A percentile compares a stretch with the other conserved stretches of the same genome.
Conservation (phyloP, 2,329 filamentous ascomycete species). For the Cladosporium sp. region DNA sequence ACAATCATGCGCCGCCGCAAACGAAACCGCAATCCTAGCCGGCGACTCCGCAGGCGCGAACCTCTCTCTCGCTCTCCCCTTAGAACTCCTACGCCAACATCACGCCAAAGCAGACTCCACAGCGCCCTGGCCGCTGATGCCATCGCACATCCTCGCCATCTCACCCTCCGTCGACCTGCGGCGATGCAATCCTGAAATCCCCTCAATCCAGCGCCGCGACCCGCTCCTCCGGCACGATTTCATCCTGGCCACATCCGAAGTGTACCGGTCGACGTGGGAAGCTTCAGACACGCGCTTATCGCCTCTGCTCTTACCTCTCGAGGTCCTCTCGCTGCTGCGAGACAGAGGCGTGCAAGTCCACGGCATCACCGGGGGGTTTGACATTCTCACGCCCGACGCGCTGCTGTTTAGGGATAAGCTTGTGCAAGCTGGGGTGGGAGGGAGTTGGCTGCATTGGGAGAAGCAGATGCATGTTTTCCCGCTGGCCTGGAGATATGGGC, state of each 20-base stretch:
- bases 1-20: slow-evolving; percentile 32
- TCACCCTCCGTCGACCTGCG: slow-evolving; percentile 49
- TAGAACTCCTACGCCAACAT: slow-evolving; percentile 33
- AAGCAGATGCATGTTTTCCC: slow-evolving; percentile 60
- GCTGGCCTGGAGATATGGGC: slow-evolving; percentile 45
- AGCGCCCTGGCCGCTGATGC: slow-evolving; percentile 21
- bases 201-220: slow-evolving; percentile 38
- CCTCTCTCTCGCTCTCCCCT: slow-evolving; percentile 41
- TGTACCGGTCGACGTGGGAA: slow-evolving; percentile 43
- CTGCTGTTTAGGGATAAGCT: slow-evolving; percentile 46
- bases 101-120: not conserved
- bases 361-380: slow-evolving; percentile 50
- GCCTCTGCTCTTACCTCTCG: slow-evolving; percentile 37
- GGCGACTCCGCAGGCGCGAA: slow-evolving; percentile 57
- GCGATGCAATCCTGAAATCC: slow-evolving; percentile 43
- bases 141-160: slow-evolving; percentile 41
- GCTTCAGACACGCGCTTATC: slow-evolving; percentile 46
- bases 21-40: slow-evolving; percentile 46
- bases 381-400: slow-evolving; percentile 53
- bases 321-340: slow-evolving; percentile 38
- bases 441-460: slow-evolving; percentile 57
- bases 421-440: slow-evolving; percentile 40
- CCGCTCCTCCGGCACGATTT: slow-evolving; percentile 43
- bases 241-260: slow-evolving; percentile 39
- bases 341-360: slow-evolving; percentile 45